Conservation (phyloP, 768 basidiomycete genomes). For the Lactarius vividus region DNA sequence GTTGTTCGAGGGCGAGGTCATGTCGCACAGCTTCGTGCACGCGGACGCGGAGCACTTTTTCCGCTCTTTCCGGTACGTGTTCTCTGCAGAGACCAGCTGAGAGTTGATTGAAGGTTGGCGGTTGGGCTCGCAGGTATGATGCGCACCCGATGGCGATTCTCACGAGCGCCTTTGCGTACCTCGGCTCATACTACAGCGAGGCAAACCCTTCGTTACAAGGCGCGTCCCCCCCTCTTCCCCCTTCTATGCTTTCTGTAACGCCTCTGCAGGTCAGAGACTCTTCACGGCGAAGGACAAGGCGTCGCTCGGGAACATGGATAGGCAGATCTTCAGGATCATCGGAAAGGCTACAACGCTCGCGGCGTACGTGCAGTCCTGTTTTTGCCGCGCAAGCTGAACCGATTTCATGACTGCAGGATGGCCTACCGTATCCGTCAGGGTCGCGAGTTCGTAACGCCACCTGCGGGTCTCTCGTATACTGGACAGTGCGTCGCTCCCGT, state of each 20-base stretch:
- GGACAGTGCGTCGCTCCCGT: conserved; percentile 58
- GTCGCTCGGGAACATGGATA: conserved; percentile 81
- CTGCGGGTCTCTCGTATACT: conserved; percentile 77
- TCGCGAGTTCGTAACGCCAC: conserved; percentile 81
- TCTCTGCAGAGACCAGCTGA: background rate
- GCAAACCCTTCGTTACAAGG: conserved; percentile 89
- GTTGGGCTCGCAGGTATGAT: conserved; percentile 60
- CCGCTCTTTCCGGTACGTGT: conserved; percentile 41
- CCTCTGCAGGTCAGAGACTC: conserved; percentile 62
- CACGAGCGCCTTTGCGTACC: conserved; percentile 81
- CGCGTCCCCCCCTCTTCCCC: conserved; percentile 29
- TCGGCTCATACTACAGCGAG: conserved; percentile 84
- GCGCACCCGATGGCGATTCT: conserved; percentile 92
- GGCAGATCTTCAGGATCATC: conserved; percentile 85
- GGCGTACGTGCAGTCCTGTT: conserved; percentile 49
- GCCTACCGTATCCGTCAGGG: conserved; percentile 92
- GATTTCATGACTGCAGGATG: conserved; percentile 55
- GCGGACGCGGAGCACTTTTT: conserved; percentile 43
- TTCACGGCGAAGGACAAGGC: conserved; percentile 64
- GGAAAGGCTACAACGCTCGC: conserved; percentile 89
- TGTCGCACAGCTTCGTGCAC: conserved; percentile 62
- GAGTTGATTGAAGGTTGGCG: background rate
- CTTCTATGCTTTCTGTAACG: background rate
- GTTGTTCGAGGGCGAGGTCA: conserved; percentile 69
- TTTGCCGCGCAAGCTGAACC: background rate